Evolutionary conservation across 2,329 filamentous ascomycete species (phyloP), one percentile per base, ranked within the genome.

Genomic region (Coniochaeta sp.): DNA sequence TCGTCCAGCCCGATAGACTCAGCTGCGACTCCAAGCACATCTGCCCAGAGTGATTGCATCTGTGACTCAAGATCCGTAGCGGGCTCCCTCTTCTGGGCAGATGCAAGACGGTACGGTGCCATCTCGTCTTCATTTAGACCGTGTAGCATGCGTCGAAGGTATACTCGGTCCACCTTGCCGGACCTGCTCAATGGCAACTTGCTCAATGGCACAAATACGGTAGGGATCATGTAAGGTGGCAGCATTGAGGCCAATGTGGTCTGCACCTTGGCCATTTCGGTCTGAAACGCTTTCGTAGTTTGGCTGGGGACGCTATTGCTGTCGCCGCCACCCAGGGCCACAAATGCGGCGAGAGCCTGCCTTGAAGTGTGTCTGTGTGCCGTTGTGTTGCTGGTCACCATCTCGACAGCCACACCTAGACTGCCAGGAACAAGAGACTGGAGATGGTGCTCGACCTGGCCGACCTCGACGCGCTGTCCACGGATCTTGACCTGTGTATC

Each of bases 401-500:
- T 36, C 3, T 36, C 66, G 5, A 63, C 38, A 14, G 52, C 55
- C 14, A 67, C 62, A 36, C 44, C 57, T 9, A 17, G 52, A 50
- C 65, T 61, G 1, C 59, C 62, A 12, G 6, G 6, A 6, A 34
- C 6, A 62, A 64, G 22, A 67, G 52, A 3, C 61, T 60, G 24
- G 59, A 34, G 32, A 38, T 38, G 36, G 36, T 38, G 62, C 60
- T 68, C 65, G 22, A 68, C 64, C 55, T 67, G 65, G 47, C 64
- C 66, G 1, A 79, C 71, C 69, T 79, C 84, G 60, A 81, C 71
- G 58, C 80, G 68, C 61, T 77, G 82, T 38, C 84, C 84, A 36
- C 77, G 74, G 32, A 84, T 67, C 67, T 84, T 84, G 47, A 83
- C 75, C 66, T 84, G 81, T n/a, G n/a, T n/a, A n/a, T n/a, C n/a